Conservation (phyloP, 192 early-diverging fungal genomes). For the Lobosporangium transversale region DNA sequence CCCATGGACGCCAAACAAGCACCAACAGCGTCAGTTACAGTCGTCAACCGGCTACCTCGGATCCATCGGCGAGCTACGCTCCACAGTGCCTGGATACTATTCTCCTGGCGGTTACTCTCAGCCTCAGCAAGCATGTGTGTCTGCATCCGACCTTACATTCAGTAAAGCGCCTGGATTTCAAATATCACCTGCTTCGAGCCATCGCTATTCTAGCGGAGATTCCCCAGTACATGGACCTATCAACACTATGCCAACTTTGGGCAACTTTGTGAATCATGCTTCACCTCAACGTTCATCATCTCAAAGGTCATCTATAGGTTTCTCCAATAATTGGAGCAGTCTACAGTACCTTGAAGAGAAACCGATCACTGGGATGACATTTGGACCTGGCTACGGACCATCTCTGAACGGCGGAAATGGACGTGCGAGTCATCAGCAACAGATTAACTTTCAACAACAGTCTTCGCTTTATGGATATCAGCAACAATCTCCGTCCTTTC, state of each 20-base stretch:
- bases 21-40: slow-evolving; percentile 19
- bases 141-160: slow-evolving; percentile 9
- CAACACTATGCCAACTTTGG: slow-evolving; percentile 16
- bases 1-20: slow-evolving; percentile 26
- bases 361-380: slow-evolving; percentile 22
- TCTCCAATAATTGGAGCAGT: slow-evolving; percentile 17
- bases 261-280: slow-evolving; percentile 3
- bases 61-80: slow-evolving; percentile 34
- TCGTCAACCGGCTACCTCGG: slow-evolving; percentile 13
- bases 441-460: background rate
- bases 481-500: background rate
- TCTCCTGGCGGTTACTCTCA: slow-evolving; percentile 18
- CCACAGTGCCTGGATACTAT: slow-evolving; percentile 24
- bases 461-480: background rate
- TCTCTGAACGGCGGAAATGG: slow-evolving; percentile 32
- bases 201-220: slow-evolving; percentile 33
- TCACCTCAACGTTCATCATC: slow-evolving; percentile 13
- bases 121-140: slow-evolving; percentile 13
- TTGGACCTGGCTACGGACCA: slow-evolving; percentile 47
- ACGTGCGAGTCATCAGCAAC: slow-evolving; percentile 21
- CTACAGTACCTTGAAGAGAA: slow-evolving; percentile 35
- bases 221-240: slow-evolving; percentile 29
- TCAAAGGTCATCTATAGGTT: slow-evolving; percentile 7
- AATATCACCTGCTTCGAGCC: background rate
- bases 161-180: slow-evolving; percentile 34